A percentile compares a stretch with the other conserved stretches of the same genome.
Conservation (phyloP, 805 yeast species). For the Lipomyces orientalis region DNA sequence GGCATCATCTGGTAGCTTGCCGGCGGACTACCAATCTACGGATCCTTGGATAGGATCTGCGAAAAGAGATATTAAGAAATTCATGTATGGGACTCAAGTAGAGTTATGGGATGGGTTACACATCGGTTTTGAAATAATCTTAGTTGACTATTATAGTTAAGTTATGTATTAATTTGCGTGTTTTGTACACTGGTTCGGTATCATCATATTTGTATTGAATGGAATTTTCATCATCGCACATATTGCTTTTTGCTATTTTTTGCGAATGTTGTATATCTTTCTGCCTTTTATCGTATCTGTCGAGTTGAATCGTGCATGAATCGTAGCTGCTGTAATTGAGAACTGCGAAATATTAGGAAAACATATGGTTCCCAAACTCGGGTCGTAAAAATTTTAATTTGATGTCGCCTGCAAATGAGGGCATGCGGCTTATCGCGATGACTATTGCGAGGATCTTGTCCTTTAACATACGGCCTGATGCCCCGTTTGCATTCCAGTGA, state of each 20-base stretch:
- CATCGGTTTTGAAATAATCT: not conserved
- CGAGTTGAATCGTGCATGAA: not conserved
- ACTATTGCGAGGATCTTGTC: slow-evolving; percentile 49
- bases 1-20: not conserved
- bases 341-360: no score
- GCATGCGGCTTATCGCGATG: slow-evolving; percentile 51
- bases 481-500: slow-evolving; percentile 53
- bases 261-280: not conserved
- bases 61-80: not conserved
- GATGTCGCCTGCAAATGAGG: slow-evolving; percentile 41
- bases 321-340: not conserved
- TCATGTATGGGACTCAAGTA: not conserved
- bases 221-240: not conserved
- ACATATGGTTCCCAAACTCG: no score
- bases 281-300: not conserved
- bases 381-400: no score
- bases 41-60: not conserved
- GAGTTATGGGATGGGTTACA: not conserved
- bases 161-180: not conserved
- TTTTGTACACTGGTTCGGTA: no score
- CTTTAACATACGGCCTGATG: slow-evolving; percentile 56
- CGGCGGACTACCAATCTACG: not conserved
- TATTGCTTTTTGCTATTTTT: not conserved
- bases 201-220: no score
- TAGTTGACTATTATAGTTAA: not conserved